Conservation (phyloP, 768 basidiomycete species). For the Tricholoma flavovirens region DNA sequence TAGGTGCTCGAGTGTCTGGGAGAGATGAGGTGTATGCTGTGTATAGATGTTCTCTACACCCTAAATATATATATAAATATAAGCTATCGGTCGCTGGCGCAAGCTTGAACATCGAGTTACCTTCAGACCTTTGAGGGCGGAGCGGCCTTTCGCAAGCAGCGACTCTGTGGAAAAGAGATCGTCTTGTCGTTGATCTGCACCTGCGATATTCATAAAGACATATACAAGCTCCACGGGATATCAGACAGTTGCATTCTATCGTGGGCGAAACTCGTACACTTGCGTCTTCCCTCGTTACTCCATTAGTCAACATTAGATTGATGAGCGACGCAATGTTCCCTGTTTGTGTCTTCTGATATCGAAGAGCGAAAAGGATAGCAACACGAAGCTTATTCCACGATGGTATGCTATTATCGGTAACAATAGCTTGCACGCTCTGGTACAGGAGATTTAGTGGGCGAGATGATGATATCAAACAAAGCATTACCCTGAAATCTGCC, state of each 20-base stretch:
- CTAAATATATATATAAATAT: slow-evolving; percentile 31
- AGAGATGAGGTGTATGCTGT: slow-evolving; percentile 90
- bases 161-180: slow-evolving; percentile 96
- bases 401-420: slow-evolving; percentile 63
- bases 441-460: neutral
- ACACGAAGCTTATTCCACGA: slow-evolving; percentile 82
- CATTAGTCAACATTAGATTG: slow-evolving; percentile 68
- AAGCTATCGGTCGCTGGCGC: neutral
- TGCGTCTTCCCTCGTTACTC: slow-evolving; percentile 72
- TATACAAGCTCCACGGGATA: slow-evolving; percentile 69
- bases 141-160: slow-evolving; percentile 87
- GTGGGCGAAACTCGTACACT: slow-evolving; percentile 36
- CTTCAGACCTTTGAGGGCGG: slow-evolving; percentile 93
- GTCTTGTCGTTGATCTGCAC: slow-evolving; percentile 94
- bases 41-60: slow-evolving; percentile 99
- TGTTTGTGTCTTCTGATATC: slow-evolving; percentile 88
- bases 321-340: slow-evolving; percentile 78
- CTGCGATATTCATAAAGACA: slow-evolving; percentile 86
- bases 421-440: slow-evolving; percentile 77
- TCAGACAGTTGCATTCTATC: slow-evolving; percentile 7
- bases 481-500: slow-evolving; percentile 74
- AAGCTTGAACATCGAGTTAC: slow-evolving; percentile 29
- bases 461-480: neutral
- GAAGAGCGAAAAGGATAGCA: slow-evolving; percentile 87
- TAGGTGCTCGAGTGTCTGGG: slow-evolving; percentile 86